phyloP scores from a whole-genome alignment of 208 protist species.

The Leishmania martiniquensis region DNA sequence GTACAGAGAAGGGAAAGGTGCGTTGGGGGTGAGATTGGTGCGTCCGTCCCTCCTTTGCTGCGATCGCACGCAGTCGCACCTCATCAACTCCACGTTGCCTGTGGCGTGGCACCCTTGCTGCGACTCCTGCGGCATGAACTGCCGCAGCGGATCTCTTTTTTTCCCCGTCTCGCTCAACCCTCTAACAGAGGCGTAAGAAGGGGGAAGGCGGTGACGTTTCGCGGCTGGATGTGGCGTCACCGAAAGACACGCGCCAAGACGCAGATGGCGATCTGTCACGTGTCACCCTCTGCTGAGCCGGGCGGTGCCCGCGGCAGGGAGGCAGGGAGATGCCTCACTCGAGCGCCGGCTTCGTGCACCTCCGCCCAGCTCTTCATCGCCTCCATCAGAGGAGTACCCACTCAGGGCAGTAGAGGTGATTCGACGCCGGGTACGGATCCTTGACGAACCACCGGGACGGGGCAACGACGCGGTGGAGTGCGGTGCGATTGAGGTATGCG shows the following conservation, averaged over 20 bases:
- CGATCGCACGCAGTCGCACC: neutral
- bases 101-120: neutral
- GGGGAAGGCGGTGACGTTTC: neutral
- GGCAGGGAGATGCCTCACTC: neutral
- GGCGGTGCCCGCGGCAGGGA: neutral
- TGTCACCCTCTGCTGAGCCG: neutral
- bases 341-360: neutral
- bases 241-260: neutral
- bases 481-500: constrained; percentile 68
- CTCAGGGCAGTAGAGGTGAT: constrained; percentile 74
- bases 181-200: neutral
- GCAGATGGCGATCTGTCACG: neutral
- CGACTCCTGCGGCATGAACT: neutral
- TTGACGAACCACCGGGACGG: constrained; percentile 82
- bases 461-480: constrained; percentile 69
- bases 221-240: neutral
- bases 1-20: neutral
- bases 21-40: neutral
- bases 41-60: neutral
- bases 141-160: neutral
- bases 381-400: constrained; percentile 66
- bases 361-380: neutral
- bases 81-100: neutral
- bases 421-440: constrained; percentile 71
- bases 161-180: neutral